Evolutionary conservation across 768 basidiomycete genomes (phyloP), one percentile per base, ranked within the genome.

Genomic region (Dioszegia hungarica): DNA sequence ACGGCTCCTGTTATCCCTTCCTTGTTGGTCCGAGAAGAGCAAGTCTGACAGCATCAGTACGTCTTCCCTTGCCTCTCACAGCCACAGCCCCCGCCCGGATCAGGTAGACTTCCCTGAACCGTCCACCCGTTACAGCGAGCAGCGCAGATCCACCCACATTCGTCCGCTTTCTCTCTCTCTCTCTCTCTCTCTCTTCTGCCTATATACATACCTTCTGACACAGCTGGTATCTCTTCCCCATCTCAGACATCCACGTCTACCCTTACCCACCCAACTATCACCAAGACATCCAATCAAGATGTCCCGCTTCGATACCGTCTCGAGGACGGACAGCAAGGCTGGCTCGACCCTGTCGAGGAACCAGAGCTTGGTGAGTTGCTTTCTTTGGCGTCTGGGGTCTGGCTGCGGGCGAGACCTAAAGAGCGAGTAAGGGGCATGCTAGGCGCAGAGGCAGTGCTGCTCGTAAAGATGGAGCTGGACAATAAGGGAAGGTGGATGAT

Each of bases 281-380:
- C n/a, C 22, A 28, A 46, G 9, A 34, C 41, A 51, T 43, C 12
- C 37, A 3, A 6, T 40, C 2, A 70, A 40, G 39, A 75, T 75
- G 74, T 73, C 72, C 40, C 65, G 73, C 57, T 74, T 74, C 60
- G 74, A 75, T 49, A 70, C 72, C 41, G 38, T 77, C 56, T 89
- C 89, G 15, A 80, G 87, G 45, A 84, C 87, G 11, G 86, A 86
- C 2, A 88, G 87, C 14, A 73, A 69, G 60, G 81, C 82, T 38
- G 83, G 83, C 49, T 90, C 88, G 3, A 84, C 89, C 5, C 73
- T 86, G 40, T 90, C 89, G 10, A 81, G 89, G 45, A 84, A 82
- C 56, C 88, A 90, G 76, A 87, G 86, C 2, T 84, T 98, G 55
- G 76, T 77, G 50, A 66, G 76, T 75, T 11, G 14, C 19, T 48